These are phyloP conservation scores for Ogataea paradorogensis DNA, from an alignment of 805 yeast species.

Conservation along the genomic window DNA sequence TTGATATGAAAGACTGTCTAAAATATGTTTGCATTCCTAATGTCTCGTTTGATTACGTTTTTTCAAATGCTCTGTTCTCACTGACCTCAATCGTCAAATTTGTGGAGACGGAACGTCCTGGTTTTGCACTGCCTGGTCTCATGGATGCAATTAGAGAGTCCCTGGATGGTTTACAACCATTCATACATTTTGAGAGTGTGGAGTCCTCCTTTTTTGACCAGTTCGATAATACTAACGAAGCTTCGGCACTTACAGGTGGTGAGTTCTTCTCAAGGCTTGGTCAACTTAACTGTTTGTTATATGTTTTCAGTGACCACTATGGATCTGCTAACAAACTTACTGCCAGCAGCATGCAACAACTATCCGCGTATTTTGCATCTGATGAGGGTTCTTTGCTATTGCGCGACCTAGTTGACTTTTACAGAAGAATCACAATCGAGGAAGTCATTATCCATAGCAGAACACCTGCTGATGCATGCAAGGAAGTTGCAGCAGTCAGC, in stretches of 20 bases:
- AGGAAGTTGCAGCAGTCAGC: constrained; percentile 35
- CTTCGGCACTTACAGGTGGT: constrained; percentile 31
- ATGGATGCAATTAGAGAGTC: constrained; percentile 14
- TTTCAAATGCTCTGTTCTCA: constrained; percentile 52
- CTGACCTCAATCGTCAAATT: constrained; percentile 52
- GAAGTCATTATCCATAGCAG: constrained; percentile 49
- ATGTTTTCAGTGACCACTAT: constrained; percentile 53
- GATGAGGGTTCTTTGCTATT: constrained; percentile 42
- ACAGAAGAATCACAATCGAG: constrained; percentile 52
- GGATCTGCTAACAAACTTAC: constrained; percentile 52
- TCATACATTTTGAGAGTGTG: constrained; percentile 29
- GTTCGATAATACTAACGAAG: constrained; percentile 28
- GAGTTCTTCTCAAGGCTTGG: constrained; percentile 36
- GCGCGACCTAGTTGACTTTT: constrained; percentile 41
- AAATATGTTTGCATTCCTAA: constrained; percentile 46
- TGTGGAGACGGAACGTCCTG: constrained; percentile 53
- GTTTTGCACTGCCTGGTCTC: constrained; percentile 39
- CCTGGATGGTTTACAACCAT: constrained; percentile 21
- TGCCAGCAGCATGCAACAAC: constrained; percentile 40
- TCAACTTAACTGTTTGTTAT: constrained; percentile 43
- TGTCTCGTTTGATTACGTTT: constrained; percentile 60
- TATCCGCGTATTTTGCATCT: constrained; percentile 41
- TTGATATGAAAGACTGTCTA: constrained; percentile 45
- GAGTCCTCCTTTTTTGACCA: constrained; percentile 37
- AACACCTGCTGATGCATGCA: constrained; percentile 47